Conservation (phyloP, 2,329 filamentous ascomycete genomes). For the Thielaviopsis populi region DNA sequence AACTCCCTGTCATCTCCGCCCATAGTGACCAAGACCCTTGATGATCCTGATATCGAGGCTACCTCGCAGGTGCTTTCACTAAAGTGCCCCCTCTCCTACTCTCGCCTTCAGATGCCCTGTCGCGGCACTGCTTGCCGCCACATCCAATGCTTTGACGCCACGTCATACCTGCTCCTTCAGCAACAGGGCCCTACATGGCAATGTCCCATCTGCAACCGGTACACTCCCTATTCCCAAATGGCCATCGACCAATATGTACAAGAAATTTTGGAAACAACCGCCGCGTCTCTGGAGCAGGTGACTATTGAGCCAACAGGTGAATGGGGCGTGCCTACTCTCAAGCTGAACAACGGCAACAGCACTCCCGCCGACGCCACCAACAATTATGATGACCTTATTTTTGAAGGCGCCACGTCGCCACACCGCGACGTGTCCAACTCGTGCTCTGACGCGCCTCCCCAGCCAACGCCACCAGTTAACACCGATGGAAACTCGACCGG, state of each 20-base stretch:
- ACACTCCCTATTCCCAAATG: conserved; percentile 63
- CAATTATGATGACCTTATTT: conserved; percentile 33
- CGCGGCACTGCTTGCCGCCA: conserved; percentile 70
- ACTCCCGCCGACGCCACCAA: conserved; percentile 22
- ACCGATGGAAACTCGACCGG: conserved; percentile 14
- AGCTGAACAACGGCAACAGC: background rate
- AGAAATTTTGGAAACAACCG: conserved; percentile 66
- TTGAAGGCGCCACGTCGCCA: background rate
- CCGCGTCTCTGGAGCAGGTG: conserved; percentile 61
- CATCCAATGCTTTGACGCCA: conserved; percentile 88
- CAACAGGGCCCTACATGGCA: conserved; percentile 93
- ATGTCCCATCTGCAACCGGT: conserved; percentile 86
- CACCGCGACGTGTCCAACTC: background rate
- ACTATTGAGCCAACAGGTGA: conserved; percentile 75
- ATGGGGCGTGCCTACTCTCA: conserved; percentile 38
- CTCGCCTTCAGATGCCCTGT: conserved; percentile 65
- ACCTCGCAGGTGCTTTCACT: conserved; percentile 80
- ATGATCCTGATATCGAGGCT: conserved; percentile 77
- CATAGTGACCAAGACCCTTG: conserved; percentile 62
- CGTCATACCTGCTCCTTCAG: conserved; percentile 81
- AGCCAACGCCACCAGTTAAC: background rate
- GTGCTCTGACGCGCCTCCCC: background rate
- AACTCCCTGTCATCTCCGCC: conserved; percentile 18
- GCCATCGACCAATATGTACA: conserved; percentile 81
- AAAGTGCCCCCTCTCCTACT: conserved; percentile 81